Conservation (phyloP, 352 stramenopile species). For the Pythium folliculosum region DNA sequence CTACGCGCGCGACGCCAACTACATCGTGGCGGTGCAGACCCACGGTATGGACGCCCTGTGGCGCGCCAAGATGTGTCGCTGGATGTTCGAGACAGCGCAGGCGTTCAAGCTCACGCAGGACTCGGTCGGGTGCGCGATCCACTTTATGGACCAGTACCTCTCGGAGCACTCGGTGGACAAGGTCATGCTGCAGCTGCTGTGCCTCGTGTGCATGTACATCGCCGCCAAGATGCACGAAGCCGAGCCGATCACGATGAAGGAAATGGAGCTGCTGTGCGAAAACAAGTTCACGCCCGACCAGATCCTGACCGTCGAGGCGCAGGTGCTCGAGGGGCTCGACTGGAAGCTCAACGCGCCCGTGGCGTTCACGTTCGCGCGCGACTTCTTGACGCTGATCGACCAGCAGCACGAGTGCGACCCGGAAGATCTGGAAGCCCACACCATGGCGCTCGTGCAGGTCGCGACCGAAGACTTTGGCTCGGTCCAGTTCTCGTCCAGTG, state of each 20-base stretch:
- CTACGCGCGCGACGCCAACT: slow-evolving; percentile 40
- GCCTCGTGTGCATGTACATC: slow-evolving; percentile 74
- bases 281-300: slow-evolving; percentile 66
- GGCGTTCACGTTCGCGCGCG: slow-evolving; percentile 60
- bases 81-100: slow-evolving; percentile 78
- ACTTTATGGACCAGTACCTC: slow-evolving; percentile 78
- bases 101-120: slow-evolving; percentile 75
- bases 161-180: slow-evolving; percentile 71
- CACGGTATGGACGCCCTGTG: slow-evolving; percentile 67
- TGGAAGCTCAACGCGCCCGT: slow-evolving; percentile 76
- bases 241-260: slow-evolving; percentile 67
- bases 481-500: slow-evolving; percentile 15
- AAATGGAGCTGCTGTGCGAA: slow-evolving; percentile 76
- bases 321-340: slow-evolving; percentile 52
- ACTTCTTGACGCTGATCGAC: slow-evolving; percentile 51
- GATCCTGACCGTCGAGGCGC: slow-evolving; percentile 58
- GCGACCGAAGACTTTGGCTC: slow-evolving; percentile 26
- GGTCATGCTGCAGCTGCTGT: slow-evolving; percentile 66
- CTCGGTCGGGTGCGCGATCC: slow-evolving; percentile 55
- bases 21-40: slow-evolving; percentile 46
- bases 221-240: slow-evolving; percentile 77
- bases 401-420: slow-evolving; percentile 7
- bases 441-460: slow-evolving; percentile 27
- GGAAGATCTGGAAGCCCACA: slow-evolving; percentile 16
- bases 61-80: slow-evolving; percentile 72